Conservation (phyloP, 2,329 filamentous ascomycete genomes). For the Ophiostoma piceae region DNA sequence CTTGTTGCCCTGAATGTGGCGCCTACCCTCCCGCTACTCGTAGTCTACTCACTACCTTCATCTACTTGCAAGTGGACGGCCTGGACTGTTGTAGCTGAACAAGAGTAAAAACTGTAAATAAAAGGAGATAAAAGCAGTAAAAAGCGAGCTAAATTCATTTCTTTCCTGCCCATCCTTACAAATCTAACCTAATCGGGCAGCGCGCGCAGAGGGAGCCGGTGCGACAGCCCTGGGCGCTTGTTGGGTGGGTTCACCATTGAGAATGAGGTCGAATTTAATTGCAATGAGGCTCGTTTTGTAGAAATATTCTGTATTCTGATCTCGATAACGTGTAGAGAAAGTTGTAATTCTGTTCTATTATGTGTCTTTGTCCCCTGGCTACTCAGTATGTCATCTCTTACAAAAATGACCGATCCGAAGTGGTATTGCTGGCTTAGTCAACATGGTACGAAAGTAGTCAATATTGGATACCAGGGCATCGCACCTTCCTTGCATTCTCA, state of each 20-base stretch:
- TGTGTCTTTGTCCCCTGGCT: not conserved
- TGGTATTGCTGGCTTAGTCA: not conserved
- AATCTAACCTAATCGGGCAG: not conserved
- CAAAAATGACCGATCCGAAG: not conserved
- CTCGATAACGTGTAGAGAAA: not conserved
- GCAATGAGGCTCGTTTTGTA: not conserved
- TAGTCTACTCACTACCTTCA: not conserved
- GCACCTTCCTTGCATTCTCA: not conserved
- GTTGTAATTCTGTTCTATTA: too few relatives aligned
- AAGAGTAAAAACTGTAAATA: not conserved
- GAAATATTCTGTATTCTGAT: not conserved
- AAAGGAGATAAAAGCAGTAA: not conserved
- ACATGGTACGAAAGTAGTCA: not conserved
- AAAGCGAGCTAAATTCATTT: not conserved
- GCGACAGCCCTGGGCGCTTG: conserved; percentile 1
- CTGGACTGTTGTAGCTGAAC: not conserved
- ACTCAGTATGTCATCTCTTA: not conserved
- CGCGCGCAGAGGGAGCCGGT: not conserved
- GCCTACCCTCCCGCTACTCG: too few relatives aligned
- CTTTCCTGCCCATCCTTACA: not conserved
- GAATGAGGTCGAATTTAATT: not conserved
- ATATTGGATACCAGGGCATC: not conserved
- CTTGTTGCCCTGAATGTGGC: not conserved
- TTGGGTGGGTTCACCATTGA: not conserved
- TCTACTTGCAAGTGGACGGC: not conserved